Evolutionary conservation across 352 stramenopile species (phyloP).

Genomic region (Pythium plurisporium): DNA sequence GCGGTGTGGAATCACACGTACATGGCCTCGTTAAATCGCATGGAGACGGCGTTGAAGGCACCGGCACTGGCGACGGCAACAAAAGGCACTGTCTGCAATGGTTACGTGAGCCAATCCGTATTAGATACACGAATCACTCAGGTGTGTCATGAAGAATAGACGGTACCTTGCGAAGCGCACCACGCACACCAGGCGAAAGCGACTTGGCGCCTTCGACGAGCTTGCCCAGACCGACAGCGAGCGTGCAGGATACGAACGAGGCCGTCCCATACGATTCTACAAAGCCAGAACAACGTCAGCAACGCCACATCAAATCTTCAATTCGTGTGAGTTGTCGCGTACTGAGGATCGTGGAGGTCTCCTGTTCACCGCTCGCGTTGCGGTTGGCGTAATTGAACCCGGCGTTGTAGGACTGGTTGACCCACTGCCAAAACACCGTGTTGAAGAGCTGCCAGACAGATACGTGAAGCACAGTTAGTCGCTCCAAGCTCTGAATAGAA

Average conservation of each 20-base stretch:
- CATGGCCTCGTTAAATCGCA: slow-evolving; percentile 85
- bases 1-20: slow-evolving; percentile 24
- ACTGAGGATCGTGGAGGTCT: slow-evolving; percentile 75
- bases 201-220: slow-evolving; percentile 70
- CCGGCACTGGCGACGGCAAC: slow-evolving; percentile 77
- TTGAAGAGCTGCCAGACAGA: slow-evolving; percentile 41
- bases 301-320: too few relatives aligned
- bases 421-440: slow-evolving; percentile 87
- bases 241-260: slow-evolving; percentile 73
- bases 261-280: slow-evolving; percentile 76
- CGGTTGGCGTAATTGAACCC: slow-evolving; percentile 89
- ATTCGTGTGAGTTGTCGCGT: too few relatives aligned
- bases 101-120: background rate
- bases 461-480: too few relatives aligned
- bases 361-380: slow-evolving; percentile 77
- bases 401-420: slow-evolving; percentile 88
- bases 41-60: slow-evolving; percentile 84
- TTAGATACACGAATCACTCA: too few relatives aligned
- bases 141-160: too few relatives aligned
- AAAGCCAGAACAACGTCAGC: too few relatives aligned
- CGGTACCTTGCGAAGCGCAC: slow-evolving; percentile 48
- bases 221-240: slow-evolving; percentile 70
- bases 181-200: slow-evolving; percentile 58
- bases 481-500: too few relatives aligned
- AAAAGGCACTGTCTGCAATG: slow-evolving; percentile 75